phyloP scores from a whole-genome alignment of 257 asterid genomes.

The Solanum ahanhuiri region DNA sequence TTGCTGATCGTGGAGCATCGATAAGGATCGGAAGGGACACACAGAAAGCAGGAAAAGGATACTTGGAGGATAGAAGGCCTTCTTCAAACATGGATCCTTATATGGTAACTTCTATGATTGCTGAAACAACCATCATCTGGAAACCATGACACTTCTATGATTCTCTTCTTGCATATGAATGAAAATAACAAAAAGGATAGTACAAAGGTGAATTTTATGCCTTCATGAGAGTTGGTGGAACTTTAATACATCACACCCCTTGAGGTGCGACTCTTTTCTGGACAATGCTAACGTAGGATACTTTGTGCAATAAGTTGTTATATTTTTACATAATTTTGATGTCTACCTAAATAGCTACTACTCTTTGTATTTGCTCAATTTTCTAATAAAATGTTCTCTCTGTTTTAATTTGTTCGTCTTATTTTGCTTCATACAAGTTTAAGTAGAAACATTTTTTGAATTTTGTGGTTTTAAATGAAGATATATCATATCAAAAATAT shows the following conservation, averaged over 20 bases:
- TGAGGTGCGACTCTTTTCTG: no score
- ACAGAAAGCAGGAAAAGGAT: conserved; percentile 80
- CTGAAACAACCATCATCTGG: conserved; percentile 73
- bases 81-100: conserved; percentile 94
- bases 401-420: no score
- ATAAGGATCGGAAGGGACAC: conserved; percentile 85
- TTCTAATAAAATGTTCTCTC: no score
- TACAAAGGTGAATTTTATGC: not conserved
- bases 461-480: no score
- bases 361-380: not conserved
- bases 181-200: not conserved
- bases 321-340: no score
- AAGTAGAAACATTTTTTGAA: no score
- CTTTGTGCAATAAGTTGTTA: no score
- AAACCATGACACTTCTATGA: conserved; percentile 15
- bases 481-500: no score
- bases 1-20: conserved; percentile 87
- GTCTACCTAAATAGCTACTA: not conserved
- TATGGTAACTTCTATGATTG: conserved; percentile 77
- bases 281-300: no score
- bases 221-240: no score
- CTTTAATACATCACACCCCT: no score
- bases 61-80: conserved; percentile 90
- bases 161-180: not conserved
- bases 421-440: no score